Base-by-base conservation (phyloP, 192 early-diverging fungal genomes). In the Podila epicladia region DNA sequence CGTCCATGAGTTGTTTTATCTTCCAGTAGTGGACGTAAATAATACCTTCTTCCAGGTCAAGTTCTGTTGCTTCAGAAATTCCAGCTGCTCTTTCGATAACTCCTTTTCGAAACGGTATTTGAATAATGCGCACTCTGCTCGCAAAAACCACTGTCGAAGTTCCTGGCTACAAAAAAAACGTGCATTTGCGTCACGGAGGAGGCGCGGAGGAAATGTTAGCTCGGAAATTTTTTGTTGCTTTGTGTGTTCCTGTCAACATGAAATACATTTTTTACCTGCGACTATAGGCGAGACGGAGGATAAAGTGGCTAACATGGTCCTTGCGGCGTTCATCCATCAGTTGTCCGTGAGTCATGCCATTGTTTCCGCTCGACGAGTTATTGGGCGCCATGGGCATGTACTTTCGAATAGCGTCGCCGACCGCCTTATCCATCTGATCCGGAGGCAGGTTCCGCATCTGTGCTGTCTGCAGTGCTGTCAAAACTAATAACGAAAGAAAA, bases 301-400 rank as follows among this genome's bases (percentile, higher is more conserved):
- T 92, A 82, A 93, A 95, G 72, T 96, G 95, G 65, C 91, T 92
- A 29, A 96, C 82, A 49, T 94, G 89, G 86, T 96, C 95, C 76
- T 95, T 94, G 62, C 89, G 83, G 50, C 95, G 86, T 64, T 96
- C 90, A 31, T 83, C 83, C 51, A 87, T 77, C 9, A 89, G 57
- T 57, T 87, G 83, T 22, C 38, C 33, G 73, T 86, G 53, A 11
- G 73, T 31, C 32, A 51, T 64, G 15, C 65, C 70, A 17, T 4
- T 45, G 41, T 45, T 45, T 45, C 41, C 41, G 41, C 35, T 37
- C 53, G 80, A 69, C 50, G 85, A 77, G 55, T 75, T 75, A 64
- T 90, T 91, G 9, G 87, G 76, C 22, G 89, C 82, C 71, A 92
- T 78, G 4, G 93, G 93, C 73, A 95, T 83, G 68, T 92, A 87